Conservation (phyloP, 352 stramenopile species). For the Phytopythium litorale region DNA sequence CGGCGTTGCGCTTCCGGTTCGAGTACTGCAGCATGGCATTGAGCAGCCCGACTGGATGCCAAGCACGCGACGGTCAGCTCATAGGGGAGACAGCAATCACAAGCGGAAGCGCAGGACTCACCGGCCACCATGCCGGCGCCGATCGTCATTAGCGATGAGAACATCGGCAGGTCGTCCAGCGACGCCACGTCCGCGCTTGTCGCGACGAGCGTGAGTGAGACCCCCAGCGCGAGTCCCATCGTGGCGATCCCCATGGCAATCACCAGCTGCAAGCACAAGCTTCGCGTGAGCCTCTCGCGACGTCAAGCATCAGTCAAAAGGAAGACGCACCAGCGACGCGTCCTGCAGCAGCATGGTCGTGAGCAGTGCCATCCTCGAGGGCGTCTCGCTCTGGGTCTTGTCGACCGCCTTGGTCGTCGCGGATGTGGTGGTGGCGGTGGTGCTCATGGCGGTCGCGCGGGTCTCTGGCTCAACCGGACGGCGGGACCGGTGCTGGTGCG, state of each 20-base stretch:
- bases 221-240: constrained; percentile 46
- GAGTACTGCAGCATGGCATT: constrained; percentile 43
- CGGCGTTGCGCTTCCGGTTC: constrained; percentile 26
- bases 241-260: constrained; percentile 34
- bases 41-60: constrained; percentile 26
- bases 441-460: neutral
- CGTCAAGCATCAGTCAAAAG: no score
- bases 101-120: constrained; percentile 5
- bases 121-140: constrained; percentile 52
- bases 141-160: constrained; percentile 60
- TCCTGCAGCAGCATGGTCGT: constrained; percentile 46
- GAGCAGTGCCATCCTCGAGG: constrained; percentile 24
- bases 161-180: constrained; percentile 57
- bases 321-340: constrained; percentile 30
- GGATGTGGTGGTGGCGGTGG: constrained; percentile 12
- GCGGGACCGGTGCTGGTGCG: neutral
- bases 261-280: neutral
- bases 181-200: constrained; percentile 31
- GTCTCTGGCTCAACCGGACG: neutral
- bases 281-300: neutral
- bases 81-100: neutral
- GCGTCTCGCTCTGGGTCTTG: neutral
- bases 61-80: constrained; percentile 6
- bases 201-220: constrained; percentile 45
- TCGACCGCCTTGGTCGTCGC: constrained; percentile 47